Conservation (phyloP, 345 rosid species). For the Hibiscus trionum region DNA sequence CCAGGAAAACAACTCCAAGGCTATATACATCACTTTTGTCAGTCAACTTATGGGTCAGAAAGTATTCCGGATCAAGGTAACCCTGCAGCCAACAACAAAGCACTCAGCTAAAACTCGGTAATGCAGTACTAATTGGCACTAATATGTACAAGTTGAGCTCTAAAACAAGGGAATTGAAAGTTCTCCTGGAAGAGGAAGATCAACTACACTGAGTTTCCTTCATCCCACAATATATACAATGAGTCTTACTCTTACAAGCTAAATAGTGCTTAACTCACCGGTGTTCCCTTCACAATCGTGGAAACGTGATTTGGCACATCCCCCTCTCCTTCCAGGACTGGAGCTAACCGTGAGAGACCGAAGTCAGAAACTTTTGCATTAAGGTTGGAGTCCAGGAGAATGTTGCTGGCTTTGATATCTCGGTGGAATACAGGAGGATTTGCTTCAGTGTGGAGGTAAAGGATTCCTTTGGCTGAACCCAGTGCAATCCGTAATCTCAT, state of each 20-base stretch:
- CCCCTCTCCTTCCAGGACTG: conserved; percentile 57
- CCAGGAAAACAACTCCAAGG: conserved; percentile 83
- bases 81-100: conserved; percentile 40
- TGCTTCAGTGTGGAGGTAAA: conserved; percentile 82
- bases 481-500: conserved; percentile 55
- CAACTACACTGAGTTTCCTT: background rate
- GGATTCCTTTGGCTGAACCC: conserved; percentile 75
- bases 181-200: background rate
- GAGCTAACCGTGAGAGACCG: conserved; percentile 77
- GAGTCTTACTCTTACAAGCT: background rate
- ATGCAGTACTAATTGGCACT: background rate
- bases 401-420: conserved; percentile 56
- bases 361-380: conserved; percentile 79
- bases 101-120: too few species aligned
- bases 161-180: background rate
- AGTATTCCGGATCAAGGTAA: conserved; percentile 86
- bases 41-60: conserved; percentile 77
- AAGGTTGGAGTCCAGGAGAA: conserved; percentile 59
- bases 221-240: too few species aligned
- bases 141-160: background rate
- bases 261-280: conserved; percentile 28
- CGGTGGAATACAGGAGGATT: conserved; percentile 73
- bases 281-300: conserved; percentile 68
- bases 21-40: conserved; percentile 94
- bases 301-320: conserved; percentile 57